Percentiles rank a stretch among this genome's conserved stretches.
Evolutionary conservation across 345 rosid species (phyloP).

Genomic region (Alliaria petiolata): DNA sequence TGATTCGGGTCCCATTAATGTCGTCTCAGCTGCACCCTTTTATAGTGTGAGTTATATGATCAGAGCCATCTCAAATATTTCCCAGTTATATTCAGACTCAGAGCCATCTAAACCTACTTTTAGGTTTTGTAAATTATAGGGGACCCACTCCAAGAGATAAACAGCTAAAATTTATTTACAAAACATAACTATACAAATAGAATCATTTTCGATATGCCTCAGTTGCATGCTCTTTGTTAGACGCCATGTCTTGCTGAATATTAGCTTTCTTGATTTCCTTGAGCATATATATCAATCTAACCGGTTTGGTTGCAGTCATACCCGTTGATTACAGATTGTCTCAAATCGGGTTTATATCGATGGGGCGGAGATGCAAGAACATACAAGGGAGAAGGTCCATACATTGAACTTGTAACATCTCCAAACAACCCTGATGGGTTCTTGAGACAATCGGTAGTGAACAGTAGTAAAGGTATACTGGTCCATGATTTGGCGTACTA

Average conservation of each 20-base stretch:
- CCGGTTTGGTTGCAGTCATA: conserved; percentile 56
- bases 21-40: conserved; percentile 78
- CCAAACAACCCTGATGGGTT: conserved; percentile 94
- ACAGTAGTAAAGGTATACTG: conserved; percentile 57
- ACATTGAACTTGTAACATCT: conserved; percentile 87
- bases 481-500: conserved; percentile 92
- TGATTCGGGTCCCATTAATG: conserved; percentile 56
- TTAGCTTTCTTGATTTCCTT: background rate
- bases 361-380: conserved; percentile 90
- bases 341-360: conserved; percentile 64
- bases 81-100: too few relatives aligned
- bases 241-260: background rate
- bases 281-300: background rate
- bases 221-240: too few relatives aligned
- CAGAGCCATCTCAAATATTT: too few relatives aligned
- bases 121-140: too few relatives aligned
- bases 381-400: conserved; percentile 54
- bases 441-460: conserved; percentile 62
- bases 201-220: too few relatives aligned
- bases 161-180: too few relatives aligned
- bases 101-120: too few relatives aligned
- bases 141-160: too few relatives aligned
- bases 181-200: too few relatives aligned
- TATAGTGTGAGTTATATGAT: conserved; percentile 72
- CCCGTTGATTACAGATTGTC: conserved; percentile 68